Evolutionary conservation across 805 yeast genomes (phyloP), one percentile per base, ranked within the genome.

Genomic region (Debaryomyces tyrocola): DNA sequence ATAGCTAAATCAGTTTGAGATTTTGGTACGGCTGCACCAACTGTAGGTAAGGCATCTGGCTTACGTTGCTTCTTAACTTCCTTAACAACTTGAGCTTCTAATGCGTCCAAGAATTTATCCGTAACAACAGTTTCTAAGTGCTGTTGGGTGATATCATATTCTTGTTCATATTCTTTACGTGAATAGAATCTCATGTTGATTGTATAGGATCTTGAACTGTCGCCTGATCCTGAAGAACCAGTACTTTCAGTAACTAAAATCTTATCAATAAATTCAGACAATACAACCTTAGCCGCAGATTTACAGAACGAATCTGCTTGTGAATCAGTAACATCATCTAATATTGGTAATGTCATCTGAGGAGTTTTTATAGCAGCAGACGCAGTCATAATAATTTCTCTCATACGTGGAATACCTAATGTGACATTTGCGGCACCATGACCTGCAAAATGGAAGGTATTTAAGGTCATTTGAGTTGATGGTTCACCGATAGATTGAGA

Each of bases 351-450:
- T 3, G 94, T 83, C 99, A 94, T 94, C 73, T 94, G 98, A 38
- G 99, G 99, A n/a, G 99, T 94, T 75, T 90, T 89, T 62, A 94
- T 94, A 40, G 87, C 73, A 18, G 96, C 83, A 49, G 97, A 89
- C 17, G 99, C 99, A 10, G 99, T 95, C 99, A 94, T 94, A 66
- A 94, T 90, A 69, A 94, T 94, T 80, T 94, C 99, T 82, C 99
- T 87, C 89, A 94, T 84, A 82, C 99, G 96, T 36, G 99, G 99
- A 64, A 94, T 94, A 87, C 99, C 99, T 60, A 94, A 79, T 0
- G 99, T 94, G 54, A 94, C 99, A 71, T 94, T 94, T 39, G 99
- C 99, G 48, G 99, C 99, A 83, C 99, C 99, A 74, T 95, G 99
- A 67, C 99, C 99, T 59, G 99, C 99, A 63, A 94, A 94, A 77